Conservation (phyloP, 2,329 filamentous ascomycete species). For the Lecanicillium sp. region DNA sequence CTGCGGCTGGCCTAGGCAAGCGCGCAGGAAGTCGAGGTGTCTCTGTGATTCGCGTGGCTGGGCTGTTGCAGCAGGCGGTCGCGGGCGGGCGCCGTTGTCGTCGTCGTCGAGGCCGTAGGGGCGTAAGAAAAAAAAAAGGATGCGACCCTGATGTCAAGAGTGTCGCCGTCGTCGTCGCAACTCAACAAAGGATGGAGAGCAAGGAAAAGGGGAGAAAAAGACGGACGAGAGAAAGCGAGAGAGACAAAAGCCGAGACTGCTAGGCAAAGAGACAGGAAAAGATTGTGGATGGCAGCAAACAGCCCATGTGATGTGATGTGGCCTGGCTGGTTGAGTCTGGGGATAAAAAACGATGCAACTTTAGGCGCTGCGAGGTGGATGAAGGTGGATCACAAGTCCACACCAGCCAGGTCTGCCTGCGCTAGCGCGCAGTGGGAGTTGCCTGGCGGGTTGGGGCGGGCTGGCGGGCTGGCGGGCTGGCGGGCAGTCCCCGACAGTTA, state of each 20-base stretch:
- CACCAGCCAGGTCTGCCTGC: slow-evolving; percentile 1
- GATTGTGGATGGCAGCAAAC: slow-evolving; percentile 11
- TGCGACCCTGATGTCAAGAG: no score
- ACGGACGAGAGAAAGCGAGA: neutral
- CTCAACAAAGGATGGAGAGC: neutral
- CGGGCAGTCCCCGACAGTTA: neutral
- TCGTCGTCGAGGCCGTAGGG: neutral
- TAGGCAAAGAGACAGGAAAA: neutral
- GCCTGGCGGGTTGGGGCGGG: neutral
- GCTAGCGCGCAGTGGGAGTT: neutral
- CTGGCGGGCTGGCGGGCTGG: neutral
- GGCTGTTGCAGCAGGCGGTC: slow-evolving; percentile 13
- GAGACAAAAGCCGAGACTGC: no score
- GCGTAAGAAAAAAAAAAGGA: neutral
- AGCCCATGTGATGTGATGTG: slow-evolving; percentile 11
- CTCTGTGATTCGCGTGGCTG: no score
- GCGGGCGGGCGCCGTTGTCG: slow-evolving; percentile 14
- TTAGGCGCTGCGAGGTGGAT: neutral
- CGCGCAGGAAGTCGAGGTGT: no score
- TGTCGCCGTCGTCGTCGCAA: no score
- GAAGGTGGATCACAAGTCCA: slow-evolving; percentile 11
- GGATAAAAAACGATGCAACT: slow-evolving; percentile 14
- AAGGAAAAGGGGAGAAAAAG: neutral
- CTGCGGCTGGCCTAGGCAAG: neutral
- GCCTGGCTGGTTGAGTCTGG: slow-evolving; percentile 5